Conservation (phyloP, 2,329 filamentous ascomycete species). For the Harringtonia aguacate region DNA sequence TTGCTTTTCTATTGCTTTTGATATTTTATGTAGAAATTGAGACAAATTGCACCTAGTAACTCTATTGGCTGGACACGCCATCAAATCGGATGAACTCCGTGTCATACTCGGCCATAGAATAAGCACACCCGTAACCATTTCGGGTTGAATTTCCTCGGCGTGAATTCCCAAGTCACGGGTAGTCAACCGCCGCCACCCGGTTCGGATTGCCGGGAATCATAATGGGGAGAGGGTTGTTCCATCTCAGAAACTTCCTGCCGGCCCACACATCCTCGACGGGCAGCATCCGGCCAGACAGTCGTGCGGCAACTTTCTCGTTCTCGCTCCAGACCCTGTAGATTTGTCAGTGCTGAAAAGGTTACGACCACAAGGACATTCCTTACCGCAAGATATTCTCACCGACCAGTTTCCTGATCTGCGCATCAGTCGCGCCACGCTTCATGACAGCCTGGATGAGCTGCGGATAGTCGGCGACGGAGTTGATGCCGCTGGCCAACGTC, state of each 20-base stretch:
- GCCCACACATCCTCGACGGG: not conserved
- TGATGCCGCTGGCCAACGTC: not conserved
- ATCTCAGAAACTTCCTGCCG: not conserved
- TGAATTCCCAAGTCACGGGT: too few species aligned
- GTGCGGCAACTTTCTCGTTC: not conserved
- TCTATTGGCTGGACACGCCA: too few species aligned
- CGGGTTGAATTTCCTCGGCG: too few species aligned
- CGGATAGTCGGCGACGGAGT: constrained; percentile 1
- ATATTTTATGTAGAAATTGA: too few species aligned
- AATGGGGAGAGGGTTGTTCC: not conserved
- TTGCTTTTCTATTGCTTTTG: too few species aligned
- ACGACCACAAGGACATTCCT: not conserved
- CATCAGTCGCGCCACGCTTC: constrained; percentile 1
- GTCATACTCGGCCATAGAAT: too few species aligned
- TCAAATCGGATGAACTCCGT: too few species aligned
- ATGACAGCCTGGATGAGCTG: constrained; percentile 2
- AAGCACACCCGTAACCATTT: too few species aligned
- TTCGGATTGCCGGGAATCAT: not conserved
- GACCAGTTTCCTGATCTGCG: not conserved
- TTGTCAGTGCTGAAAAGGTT: not conserved
- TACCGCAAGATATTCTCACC: constrained; percentile 5
- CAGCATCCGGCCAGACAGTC: not conserved
- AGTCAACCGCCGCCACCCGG: not conserved
- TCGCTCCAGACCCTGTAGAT: constrained; percentile 1
- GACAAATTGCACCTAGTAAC: too few species aligned